Percentiles rank a stretch among this genome's conserved stretches.
These are phyloP conservation scores for Rhododendron williamsianum DNA, from an alignment of 148 eudicot genomes.

Conservation along the genomic window DNA sequence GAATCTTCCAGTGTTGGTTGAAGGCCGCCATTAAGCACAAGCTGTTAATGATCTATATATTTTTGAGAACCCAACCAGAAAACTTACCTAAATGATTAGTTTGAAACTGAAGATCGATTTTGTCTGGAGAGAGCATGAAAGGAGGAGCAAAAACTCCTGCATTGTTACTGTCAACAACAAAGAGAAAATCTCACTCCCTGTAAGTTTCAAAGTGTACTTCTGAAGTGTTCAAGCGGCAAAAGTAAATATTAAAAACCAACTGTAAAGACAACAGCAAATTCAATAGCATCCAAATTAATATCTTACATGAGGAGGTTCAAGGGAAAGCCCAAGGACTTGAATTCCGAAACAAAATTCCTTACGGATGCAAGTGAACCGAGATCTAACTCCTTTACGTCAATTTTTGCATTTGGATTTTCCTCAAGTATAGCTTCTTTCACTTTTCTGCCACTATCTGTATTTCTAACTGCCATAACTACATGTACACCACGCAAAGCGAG, in stretches of 20 bases:
- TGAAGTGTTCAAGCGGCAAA: not conserved
- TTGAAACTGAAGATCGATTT: not conserved
- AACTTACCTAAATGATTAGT: not conserved
- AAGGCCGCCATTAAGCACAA: not conserved
- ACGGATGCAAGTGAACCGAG: constrained; percentile 76
- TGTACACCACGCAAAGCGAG: not conserved
- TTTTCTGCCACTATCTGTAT: constrained; percentile 41
- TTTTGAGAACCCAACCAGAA: not conserved
- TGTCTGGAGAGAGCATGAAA: not conserved
- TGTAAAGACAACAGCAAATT: not conserved
- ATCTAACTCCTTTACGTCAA: constrained; percentile 85
- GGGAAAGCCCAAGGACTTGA: constrained; percentile 24
- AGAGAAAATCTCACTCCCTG: not conserved
- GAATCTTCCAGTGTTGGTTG: not conserved
- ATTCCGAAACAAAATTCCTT: constrained; percentile 67
- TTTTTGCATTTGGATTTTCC: constrained; percentile 61
- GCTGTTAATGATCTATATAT: not conserved
- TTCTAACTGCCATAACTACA: not conserved
- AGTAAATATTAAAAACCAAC: not conserved
- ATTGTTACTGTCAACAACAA: not conserved
- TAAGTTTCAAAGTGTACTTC: not conserved
- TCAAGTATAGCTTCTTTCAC: constrained; percentile 58
- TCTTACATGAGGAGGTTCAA: constrained; percentile 66
- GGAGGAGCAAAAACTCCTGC: not conserved
- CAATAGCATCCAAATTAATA: not conserved